These are phyloP conservation scores for Penicillium turbatum DNA, from an alignment of 495 filamentous ascomycete genomes.

Conservation along the genomic window DNA sequence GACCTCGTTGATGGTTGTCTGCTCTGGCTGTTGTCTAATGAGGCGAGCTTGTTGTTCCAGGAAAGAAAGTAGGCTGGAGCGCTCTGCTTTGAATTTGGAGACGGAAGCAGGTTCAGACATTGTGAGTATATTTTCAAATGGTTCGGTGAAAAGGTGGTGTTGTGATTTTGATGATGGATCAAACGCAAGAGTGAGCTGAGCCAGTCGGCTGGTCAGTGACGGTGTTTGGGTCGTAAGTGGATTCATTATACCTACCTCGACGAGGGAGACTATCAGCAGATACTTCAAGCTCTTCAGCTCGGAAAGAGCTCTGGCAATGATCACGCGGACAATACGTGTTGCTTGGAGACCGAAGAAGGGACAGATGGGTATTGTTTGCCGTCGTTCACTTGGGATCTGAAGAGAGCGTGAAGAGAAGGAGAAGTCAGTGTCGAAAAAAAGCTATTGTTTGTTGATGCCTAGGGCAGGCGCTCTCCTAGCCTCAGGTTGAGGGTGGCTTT, in stretches of 20 bases:
- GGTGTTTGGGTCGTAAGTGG: neutral
- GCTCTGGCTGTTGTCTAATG: neutral
- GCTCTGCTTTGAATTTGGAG: neutral
- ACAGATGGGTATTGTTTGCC: no score
- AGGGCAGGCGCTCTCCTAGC: no score
- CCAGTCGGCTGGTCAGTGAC: neutral
- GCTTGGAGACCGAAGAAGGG: no score
- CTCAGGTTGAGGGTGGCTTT: no score
- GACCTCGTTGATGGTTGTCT: neutral
- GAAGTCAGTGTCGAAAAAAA: no score
- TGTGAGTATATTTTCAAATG: neutral
- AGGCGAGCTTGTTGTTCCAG: neutral
- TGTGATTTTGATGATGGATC: neutral
- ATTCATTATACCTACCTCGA: neutral
- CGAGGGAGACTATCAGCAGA: no score
- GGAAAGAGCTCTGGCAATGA: no score
- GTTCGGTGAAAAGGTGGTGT: neutral
- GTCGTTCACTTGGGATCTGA: no score
- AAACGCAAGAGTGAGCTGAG: neutral
- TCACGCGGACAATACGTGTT: no score
- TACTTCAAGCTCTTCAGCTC: no score
- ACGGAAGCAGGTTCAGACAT: neutral
- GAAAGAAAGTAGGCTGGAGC: neutral
- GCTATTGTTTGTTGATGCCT: no score
- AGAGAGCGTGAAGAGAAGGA: no score